Base-by-base conservation (phyloP, 2,329 filamentous ascomycete species). In the Myriosclerotinia duriaeana region DNA sequence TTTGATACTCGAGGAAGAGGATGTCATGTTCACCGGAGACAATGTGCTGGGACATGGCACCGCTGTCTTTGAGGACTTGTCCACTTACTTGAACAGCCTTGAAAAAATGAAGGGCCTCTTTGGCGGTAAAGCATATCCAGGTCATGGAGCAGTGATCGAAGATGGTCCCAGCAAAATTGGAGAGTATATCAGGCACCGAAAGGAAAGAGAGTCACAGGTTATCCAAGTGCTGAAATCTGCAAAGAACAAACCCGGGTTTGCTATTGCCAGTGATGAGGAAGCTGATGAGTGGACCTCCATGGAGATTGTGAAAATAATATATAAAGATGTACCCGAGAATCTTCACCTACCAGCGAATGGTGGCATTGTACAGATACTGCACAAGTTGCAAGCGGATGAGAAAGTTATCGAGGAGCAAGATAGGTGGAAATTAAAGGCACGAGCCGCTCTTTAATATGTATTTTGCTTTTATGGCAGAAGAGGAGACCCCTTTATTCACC, bases 31-130 rank as follows among this genome's bases (percentile, higher is more conserved):
- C 77, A 96, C 92, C 0, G 93, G 89, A 8, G 93, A 97, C 78
- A 96, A 94, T 75, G 89, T 97, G 1, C 83, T 97, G 2, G 93
- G 93, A 0, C 91, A 96, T 68, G 92, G 92, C 15, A 96, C 91
- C 2, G 88, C 90, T 4, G 91, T 95, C 0, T 96, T 96, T 71
- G 91, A 96, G 76, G 86, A 95, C 70, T 81, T 96, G 11, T 77
- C 79, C 1, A 79, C 80, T 0, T 97, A 96, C 75, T 80, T 96
- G 69, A 75, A 77, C 26, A 92, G 87, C 67, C 80, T 97, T 15
- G 81, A 86, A 50, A 82, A 82, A 70, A 95, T 96, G 92, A 80
- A 82, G 55, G 77, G 78, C 30, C 79, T 87, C 8, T 91, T 91
- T 72, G 78, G 77, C 0, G 89, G 90, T 1, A 82, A 86, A 58